A percentile compares a stretch with the other conserved stretches of the same genome.
Evolutionary conservation across 345 rosid genomes (phyloP).

Genomic region (Leavenworthia alabamica): DNA sequence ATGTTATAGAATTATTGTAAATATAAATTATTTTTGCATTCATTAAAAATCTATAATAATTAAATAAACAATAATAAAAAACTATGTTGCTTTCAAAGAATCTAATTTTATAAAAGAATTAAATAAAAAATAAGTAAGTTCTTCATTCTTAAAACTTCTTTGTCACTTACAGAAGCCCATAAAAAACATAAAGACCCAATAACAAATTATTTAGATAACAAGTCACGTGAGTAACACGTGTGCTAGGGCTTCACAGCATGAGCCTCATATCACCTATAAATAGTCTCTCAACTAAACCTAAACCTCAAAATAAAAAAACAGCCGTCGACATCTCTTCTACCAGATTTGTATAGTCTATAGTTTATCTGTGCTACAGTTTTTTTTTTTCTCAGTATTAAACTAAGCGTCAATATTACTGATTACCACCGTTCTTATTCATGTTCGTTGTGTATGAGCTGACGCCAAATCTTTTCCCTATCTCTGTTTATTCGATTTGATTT

Average conservation of each 20-base stretch:
- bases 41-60: no score
- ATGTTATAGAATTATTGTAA: no score
- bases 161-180: background rate
- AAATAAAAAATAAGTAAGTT: no score
- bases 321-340: conserved; percentile 9
- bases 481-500: no score
- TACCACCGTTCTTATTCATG: conserved; percentile 28
- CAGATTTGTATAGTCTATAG: background rate
- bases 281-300: conserved; percentile 5
- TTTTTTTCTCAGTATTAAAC: no score
- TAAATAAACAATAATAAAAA: no score
- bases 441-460: conserved; percentile 37
- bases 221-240: conserved; percentile 12
- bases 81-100: no score
- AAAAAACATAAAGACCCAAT: background rate
- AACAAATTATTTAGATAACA: background rate
- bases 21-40: no score
- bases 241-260: conserved; percentile 15
- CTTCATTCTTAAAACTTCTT: no score
- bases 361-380: no score
- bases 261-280: conserved; percentile 22
- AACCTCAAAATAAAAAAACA: background rate
- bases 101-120: no score
- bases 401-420: conserved; percentile 34
- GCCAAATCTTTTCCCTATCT: conserved; percentile 11